Percentiles rank a stretch among this genome's conserved stretches.
phyloP scores from a whole-genome alignment of 2,329 filamentous ascomycete genomes.

The Clarireedia hainanense region DNA sequence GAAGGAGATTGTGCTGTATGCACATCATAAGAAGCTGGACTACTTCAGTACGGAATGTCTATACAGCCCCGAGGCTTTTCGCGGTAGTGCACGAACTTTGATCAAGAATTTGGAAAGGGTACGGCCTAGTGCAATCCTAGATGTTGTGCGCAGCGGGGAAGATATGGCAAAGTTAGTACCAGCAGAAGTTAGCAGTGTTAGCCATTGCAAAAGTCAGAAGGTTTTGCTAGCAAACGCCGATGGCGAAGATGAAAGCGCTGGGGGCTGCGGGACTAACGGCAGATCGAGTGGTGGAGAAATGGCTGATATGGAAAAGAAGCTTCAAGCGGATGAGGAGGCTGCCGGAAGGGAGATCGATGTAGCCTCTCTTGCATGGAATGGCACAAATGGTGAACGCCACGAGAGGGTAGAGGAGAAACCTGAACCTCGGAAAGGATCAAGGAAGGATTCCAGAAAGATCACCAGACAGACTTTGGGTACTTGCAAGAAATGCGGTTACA shows the following conservation, averaged over 20 bases:
- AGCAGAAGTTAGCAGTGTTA: slow-evolving; percentile 41
- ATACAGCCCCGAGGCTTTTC: slow-evolving; percentile 94
- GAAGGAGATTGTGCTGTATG: slow-evolving; percentile 97
- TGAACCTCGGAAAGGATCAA: slow-evolving; percentile 22
- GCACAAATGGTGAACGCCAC: slow-evolving; percentile 17
- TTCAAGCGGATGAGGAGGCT: slow-evolving; percentile 57
- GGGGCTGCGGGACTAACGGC: slow-evolving; percentile 71
- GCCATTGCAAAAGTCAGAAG: slow-evolving; percentile 39
- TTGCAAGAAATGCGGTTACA: slow-evolving; percentile 85
- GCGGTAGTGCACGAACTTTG: slow-evolving; percentile 80
- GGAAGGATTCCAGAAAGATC: slow-evolving; percentile 29
- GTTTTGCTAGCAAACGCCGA: slow-evolving; percentile 28
- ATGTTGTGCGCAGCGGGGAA: slow-evolving; percentile 90
- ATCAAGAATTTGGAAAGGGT: slow-evolving; percentile 96
- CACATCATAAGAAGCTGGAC: slow-evolving; percentile 91
- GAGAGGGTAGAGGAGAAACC: slow-evolving; percentile 25
- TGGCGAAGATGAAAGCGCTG: slow-evolving; percentile 42
- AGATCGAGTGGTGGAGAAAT: slow-evolving; percentile 66
- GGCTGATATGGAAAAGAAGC: slow-evolving; percentile 68
- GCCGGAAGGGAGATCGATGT: slow-evolving; percentile 60
- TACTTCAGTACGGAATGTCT: slow-evolving; percentile 99
- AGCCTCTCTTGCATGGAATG: slow-evolving; percentile 28
- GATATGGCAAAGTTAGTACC: slow-evolving; percentile 91
- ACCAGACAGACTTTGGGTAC: slow-evolving; percentile 70
- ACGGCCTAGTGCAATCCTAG: slow-evolving; percentile 85